These are phyloP conservation scores for Chaetothyriales sp. DNA, from an alignment of 2,329 filamentous ascomycete species.

Conservation along the genomic window DNA sequence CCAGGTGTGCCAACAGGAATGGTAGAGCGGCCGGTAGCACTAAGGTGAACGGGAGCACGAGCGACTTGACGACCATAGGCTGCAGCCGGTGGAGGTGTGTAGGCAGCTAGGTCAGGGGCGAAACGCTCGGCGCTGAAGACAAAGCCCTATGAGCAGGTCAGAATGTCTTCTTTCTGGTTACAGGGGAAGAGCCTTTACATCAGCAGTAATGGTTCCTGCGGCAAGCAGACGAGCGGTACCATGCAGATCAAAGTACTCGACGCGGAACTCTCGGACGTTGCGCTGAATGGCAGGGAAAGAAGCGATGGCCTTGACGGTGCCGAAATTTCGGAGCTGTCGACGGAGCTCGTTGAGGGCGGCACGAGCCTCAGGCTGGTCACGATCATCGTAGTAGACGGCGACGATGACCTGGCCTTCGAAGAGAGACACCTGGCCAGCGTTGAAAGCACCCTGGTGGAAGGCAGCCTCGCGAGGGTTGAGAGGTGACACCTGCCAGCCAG, in stretches of 20 bases:
- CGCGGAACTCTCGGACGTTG: conserved; percentile 23
- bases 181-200: neutral
- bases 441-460: conserved; percentile 19
- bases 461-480: conserved; percentile 33
- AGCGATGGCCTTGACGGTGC: conserved; percentile 25
- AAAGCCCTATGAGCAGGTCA: neutral
- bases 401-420: conserved; percentile 44
- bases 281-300: conserved; percentile 18
- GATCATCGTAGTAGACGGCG: conserved; percentile 29
- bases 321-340: conserved; percentile 24
- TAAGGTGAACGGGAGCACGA: conserved; percentile 11
- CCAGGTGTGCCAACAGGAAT: conserved; percentile 22
- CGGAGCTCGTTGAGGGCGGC: conserved; percentile 36
- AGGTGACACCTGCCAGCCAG: conserved; percentile 34
- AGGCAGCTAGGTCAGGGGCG: neutral
- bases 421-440: conserved; percentile 23
- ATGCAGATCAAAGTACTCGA: conserved; percentile 26
- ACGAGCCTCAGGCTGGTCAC: conserved; percentile 4
- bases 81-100: neutral
- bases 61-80: neutral
- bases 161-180: neutral
- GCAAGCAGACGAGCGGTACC: conserved; percentile 1
- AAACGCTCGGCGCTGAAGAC: neutral
- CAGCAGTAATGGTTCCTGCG: neutral
- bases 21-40: conserved; percentile 27